Evolutionary conservation across 2,329 filamentous ascomycete genomes (phyloP).

Genomic region (Cladosporium velox): DNA sequence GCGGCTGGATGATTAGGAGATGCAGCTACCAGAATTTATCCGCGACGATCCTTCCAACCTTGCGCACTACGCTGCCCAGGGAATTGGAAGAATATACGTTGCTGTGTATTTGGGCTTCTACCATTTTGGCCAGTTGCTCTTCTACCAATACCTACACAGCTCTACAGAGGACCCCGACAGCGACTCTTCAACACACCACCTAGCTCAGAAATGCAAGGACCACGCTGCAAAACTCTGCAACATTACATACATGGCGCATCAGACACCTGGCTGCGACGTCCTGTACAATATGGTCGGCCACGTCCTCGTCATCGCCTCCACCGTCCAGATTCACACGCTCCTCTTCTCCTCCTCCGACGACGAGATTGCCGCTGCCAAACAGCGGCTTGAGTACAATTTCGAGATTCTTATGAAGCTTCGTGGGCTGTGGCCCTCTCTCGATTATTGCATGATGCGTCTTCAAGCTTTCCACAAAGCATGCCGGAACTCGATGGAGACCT

Average conservation of each 20-base stretch:
- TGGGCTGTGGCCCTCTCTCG: constrained; percentile 8
- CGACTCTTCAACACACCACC: not conserved
- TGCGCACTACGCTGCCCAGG: constrained; percentile 9
- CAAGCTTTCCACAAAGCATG: constrained; percentile 20
- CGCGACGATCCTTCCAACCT: constrained; percentile 16
- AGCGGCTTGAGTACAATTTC: constrained; percentile 15
- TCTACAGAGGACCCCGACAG: constrained; percentile 1
- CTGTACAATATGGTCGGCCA: constrained; percentile 20
- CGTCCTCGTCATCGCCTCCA: constrained; percentile 20
- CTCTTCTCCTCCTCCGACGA: constrained; percentile 16
- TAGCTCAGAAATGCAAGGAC: constrained; percentile 16
- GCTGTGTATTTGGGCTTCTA: constrained; percentile 18
- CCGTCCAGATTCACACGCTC: constrained; percentile 17
- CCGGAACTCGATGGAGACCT: constrained; percentile 15
- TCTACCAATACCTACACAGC: constrained; percentile 20
- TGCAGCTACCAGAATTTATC: constrained; percentile 11
- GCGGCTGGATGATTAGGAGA: constrained; percentile 16
- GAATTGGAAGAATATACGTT: constrained; percentile 9
- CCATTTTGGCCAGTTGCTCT: constrained; percentile 11
- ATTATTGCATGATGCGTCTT: constrained; percentile 16
- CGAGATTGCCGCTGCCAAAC: constrained; percentile 13
- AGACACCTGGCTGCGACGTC: constrained; percentile 18
- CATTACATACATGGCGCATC: constrained; percentile 15
- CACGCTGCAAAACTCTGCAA: constrained; percentile 17
- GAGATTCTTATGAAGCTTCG: constrained; percentile 17